Conservation (phyloP, 345 rosid genomes). For the Populus tremula region DNA sequence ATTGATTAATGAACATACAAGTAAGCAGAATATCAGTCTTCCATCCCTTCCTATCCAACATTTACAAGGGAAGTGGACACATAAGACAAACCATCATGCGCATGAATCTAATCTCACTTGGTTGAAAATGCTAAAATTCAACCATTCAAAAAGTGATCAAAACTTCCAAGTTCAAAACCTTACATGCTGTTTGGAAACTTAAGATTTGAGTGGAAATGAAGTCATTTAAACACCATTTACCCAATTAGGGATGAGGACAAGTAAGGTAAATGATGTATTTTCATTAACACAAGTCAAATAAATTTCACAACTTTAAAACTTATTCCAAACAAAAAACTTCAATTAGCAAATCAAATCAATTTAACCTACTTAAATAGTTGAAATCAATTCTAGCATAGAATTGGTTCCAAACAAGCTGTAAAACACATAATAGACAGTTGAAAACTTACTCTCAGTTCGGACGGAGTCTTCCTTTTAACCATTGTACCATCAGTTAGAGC, state of each 20-base stretch:
- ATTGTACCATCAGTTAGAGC: slow-evolving; percentile 38
- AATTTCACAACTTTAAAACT: no score
- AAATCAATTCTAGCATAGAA: no score
- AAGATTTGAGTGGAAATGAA: no score
- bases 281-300: no score
- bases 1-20: neutral
- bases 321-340: no score
- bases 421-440: neutral
- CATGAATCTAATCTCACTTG: neutral
- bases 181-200: no score
- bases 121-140: neutral
- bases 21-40: neutral
- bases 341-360: no score
- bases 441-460: slow-evolving; percentile 63
- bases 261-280: no score
- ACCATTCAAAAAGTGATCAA: neutral
- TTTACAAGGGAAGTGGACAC: neutral
- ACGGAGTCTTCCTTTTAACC: slow-evolving; percentile 75
- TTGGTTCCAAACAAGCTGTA: neutral
- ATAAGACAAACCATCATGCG: neutral
- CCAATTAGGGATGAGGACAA: no score
- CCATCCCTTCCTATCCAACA: neutral
- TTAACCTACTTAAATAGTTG: no score
- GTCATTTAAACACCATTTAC: no score
- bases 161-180: neutral